Evolutionary conservation across 2,329 filamentous ascomycete species (phyloP), one percentile per base, ranked within the genome.

Genomic region (Aspergillus aculeatus): DNA sequence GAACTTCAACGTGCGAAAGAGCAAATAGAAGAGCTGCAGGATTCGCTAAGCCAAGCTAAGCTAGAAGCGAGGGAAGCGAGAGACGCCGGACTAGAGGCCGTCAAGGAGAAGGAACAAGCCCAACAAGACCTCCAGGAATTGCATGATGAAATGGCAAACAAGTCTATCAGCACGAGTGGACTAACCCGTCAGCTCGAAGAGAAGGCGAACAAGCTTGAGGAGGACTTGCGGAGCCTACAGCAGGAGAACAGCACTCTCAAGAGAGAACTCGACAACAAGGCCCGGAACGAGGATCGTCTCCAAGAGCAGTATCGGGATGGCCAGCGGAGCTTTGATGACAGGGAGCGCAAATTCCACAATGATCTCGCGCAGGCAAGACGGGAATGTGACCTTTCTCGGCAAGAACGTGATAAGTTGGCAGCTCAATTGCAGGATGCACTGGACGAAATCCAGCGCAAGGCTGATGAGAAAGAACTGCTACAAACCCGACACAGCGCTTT

Each of bases 121-220:
- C 81, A 84, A 60, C 80, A 84, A 62, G 81, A 86, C 58, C 77
- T 88, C 2, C 81, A 84, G 53, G 81, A 84, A 58, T 80, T 92
- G 24, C 89, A 90, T 62, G 88, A 91, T 56, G 90, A 92, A 68
- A 86, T 92, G 83, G 84, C 89, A 23, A 88, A 93, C 75, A 92
- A 92, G 67, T 93, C 90, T 0, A 83, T 92, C 41, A 86, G 86
- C 56, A 90, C 89, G 12, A 92, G 90, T 70, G 89, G 88, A 2
- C 80, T 91, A 9, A 90, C 86, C 55, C 84, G 89, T 32, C 89
- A 93, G 74, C 82, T 91, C 19, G 89, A 93, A 68, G 89, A 91
- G 65, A 91, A 87, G 73, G 78, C 86, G 9, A 77, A 80, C 54
- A 85, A 86, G 32, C 77, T 93, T 10, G 88, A 92, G 66, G 79